Evolutionary conservation across 2,329 filamentous ascomycete genomes (phyloP), one percentile per base, ranked within the genome.

Genomic region (Sporothrix humicola): DNA sequence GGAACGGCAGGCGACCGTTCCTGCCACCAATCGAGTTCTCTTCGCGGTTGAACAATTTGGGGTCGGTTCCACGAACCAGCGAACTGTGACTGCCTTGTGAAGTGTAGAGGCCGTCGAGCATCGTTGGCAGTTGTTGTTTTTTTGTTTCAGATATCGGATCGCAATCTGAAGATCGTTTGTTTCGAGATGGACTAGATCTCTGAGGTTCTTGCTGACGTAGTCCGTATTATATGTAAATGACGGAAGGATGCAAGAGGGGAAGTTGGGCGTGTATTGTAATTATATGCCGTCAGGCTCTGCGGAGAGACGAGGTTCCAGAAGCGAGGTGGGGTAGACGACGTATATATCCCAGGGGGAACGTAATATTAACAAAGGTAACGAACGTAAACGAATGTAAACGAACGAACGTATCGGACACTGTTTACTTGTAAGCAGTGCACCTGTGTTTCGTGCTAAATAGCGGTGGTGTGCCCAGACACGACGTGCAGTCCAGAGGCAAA

Each of bases 11-110:
- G 17, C 78, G 79, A 61, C 79, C 78, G 75, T 78, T 81, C 23
- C 83, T 78, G 72, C 85, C 83, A 73, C 79, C 81, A 72, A 82
- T 79, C 20, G 78, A 78, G 73, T 85, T 82, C 71, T 86, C 85
- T 73, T 86, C 84, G 44, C 82, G 79, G 65, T 79, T 81, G 78
- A 82, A 81, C 48, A 79, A 74, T 68, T 74, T 79, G 73, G 74
- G 50, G 71, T 75, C 74, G n/a, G 73, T 66, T 0, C 74, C 46
- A 48, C 74, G 75, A 26, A 75, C 73, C 70, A 77, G 37, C 5
- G 76, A 74, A 59, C 75, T 56, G 48, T 73, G 74, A 61, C 75
- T 65, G 63, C 72, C 73, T 20, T 74, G 69, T 15, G 76, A 76
- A 69, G 76, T 77, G 70, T 78, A 78, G 13, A 81, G 75, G 15